A percentile compares a stretch with the other conserved stretches of the same genome.
These are phyloP conservation scores for Potentilla sterilis DNA, from an alignment of 306 rosid genomes.

Conservation along the genomic window DNA sequence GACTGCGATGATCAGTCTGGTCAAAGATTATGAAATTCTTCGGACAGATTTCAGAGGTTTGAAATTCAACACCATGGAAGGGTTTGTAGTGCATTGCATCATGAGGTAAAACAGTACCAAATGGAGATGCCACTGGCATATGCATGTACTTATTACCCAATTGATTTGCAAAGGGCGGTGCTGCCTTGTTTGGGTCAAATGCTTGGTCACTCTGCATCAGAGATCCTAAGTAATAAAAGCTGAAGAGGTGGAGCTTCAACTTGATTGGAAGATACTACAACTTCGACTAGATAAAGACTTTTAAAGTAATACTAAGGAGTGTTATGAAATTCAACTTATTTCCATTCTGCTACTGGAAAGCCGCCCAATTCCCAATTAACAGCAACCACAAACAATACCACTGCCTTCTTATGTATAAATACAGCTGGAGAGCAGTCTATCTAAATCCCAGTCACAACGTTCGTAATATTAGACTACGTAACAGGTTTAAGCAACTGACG, in stretches of 20 bases:
- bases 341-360: constrained; percentile 44
- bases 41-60: constrained; percentile 81
- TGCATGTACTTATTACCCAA: constrained; percentile 47
- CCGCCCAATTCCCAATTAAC: constrained; percentile 46
- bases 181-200: constrained; percentile 48
- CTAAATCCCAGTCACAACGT: constrained; percentile 43
- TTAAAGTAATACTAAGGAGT: constrained; percentile 43
- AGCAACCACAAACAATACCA: constrained; percentile 30
- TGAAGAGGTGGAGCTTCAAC: constrained; percentile 36
- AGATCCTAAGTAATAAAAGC: constrained; percentile 30
- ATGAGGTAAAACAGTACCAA: constrained; percentile 53
- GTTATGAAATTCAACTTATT: constrained; percentile 39
- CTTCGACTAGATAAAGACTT: constrained; percentile 37
- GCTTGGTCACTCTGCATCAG: constrained; percentile 67
- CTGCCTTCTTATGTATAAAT: constrained; percentile 48
- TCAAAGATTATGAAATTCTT: constrained; percentile 83
- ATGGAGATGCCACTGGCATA: constrained; percentile 57
- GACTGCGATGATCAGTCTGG: constrained; percentile 76
- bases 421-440: constrained; percentile 42
- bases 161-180: constrained; percentile 51
- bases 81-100: constrained; percentile 52
- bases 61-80: constrained; percentile 65
- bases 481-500: constrained; percentile 99
- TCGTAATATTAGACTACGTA: constrained; percentile 62
- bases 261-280: constrained; percentile 40